Evolutionary conservation across 805 yeast species (phyloP).

Genomic region (Suhomyces pyralidae): DNA sequence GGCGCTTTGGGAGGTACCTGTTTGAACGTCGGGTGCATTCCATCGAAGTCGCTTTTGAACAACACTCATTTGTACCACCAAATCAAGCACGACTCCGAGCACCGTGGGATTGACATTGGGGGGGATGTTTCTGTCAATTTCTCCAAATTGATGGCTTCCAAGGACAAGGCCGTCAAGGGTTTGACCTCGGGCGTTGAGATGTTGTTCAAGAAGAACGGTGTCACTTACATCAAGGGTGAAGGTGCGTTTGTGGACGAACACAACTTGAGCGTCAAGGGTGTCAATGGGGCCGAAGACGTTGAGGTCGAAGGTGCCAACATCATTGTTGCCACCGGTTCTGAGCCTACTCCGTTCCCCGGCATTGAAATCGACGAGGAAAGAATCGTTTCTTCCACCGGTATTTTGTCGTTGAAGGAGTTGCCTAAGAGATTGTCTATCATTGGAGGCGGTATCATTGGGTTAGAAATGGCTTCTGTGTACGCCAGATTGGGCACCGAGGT

Average conservation of each 20-base stretch:
- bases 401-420: constrained; percentile 75
- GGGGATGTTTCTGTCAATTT: constrained; percentile 73
- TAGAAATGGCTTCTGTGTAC: constrained; percentile 99
- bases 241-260: constrained; percentile 86
- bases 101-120: constrained; percentile 87
- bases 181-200: constrained; percentile 92
- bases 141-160: constrained; percentile 80
- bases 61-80: constrained; percentile 92
- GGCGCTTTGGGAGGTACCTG: constrained; percentile 98
- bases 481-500: constrained; percentile 93
- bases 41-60: constrained; percentile 92
- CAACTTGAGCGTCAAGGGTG: constrained; percentile 74
- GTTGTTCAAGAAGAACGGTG: constrained; percentile 93
- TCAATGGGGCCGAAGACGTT: constrained; percentile 76
- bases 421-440: constrained; percentile 91
- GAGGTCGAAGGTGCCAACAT: constrained; percentile 77
- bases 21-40: constrained; percentile 98
- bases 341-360: constrained; percentile 98
- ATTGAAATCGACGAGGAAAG: constrained; percentile 94
- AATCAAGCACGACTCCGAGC: constrained; percentile 76
- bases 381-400: constrained; percentile 95
- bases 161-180: constrained; percentile 84
- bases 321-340: constrained; percentile 97
- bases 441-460: constrained; percentile 99
- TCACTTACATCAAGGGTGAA: constrained; percentile 88